phyloP scores from a whole-genome alignment of 2,329 filamentous ascomycete genomes.

The Trichoderma arundinaceum region DNA sequence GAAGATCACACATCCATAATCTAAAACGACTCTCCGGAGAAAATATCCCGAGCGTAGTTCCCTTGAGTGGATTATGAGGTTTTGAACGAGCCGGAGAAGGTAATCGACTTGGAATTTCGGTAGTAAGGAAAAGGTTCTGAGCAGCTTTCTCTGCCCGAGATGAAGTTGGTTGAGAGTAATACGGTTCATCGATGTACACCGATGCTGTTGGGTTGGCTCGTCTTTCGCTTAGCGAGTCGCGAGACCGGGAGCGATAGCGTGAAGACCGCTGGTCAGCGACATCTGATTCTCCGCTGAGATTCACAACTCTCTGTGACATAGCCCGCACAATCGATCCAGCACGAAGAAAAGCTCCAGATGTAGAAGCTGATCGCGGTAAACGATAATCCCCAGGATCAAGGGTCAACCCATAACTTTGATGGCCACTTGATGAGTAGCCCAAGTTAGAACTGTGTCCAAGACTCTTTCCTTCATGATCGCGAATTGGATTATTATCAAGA shows the following conservation, averaged over 20 bases:
- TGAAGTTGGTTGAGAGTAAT: constrained; percentile 55
- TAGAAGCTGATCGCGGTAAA: constrained; percentile 67
- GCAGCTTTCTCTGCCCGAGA: constrained; percentile 54
- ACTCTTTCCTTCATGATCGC: constrained; percentile 59
- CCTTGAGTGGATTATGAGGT: constrained; percentile 75
- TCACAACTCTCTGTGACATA: constrained; percentile 97
- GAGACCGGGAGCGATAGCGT: constrained; percentile 63
- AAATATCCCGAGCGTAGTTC: constrained; percentile 85
- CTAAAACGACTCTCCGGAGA: constrained; percentile 77
- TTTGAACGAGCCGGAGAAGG: constrained; percentile 31
- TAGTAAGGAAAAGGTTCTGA: constrained; percentile 30
- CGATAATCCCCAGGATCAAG: constrained; percentile 58
- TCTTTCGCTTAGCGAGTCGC: constrained; percentile 47
- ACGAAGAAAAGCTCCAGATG: constrained; percentile 67
- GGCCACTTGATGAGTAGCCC: constrained; percentile 53
- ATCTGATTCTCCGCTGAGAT: constrained; percentile 92
- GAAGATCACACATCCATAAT: constrained; percentile 75
- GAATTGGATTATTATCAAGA: constrained; percentile 60
- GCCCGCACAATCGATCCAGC: constrained; percentile 78
- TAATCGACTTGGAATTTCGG: constrained; percentile 32
- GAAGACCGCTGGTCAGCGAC: constrained; percentile 74
- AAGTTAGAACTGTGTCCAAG: constrained; percentile 63
- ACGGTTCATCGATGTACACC: constrained; percentile 56
- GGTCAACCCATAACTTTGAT: constrained; percentile 63
- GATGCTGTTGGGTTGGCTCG: constrained; percentile 40